Base-by-base conservation (phyloP, 2,329 filamentous ascomycete genomes). In the Pseudohalonectria lignicola region DNA sequence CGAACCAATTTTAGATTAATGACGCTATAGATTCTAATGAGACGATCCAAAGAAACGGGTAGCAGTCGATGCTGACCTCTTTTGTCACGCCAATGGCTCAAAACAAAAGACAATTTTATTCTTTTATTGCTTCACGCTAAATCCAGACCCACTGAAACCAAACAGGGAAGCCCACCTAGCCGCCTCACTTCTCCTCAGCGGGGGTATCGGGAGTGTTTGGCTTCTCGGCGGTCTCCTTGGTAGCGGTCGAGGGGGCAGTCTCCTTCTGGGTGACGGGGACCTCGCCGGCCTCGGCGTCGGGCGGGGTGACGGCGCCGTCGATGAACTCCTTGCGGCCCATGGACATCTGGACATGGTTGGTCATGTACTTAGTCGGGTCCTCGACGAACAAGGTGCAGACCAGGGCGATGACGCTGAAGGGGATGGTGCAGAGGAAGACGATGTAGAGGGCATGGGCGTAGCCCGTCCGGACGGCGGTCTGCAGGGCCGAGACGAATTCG, bases 381-480 rank as follows among this genome's bases (percentile, higher is more conserved):
- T 39, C 37, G 18, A 44, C 31, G 11, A 44, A 42, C 32, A 41
- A 40, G 13, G 40, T 31, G n/a, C 34, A 38, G n/a, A 32, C 35
- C n/a, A 42, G 19, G 2, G 37, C 42, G n/a, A 60, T 50, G 13
- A 53, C 54, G 36, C 47, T 62, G 50, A 61, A 65, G 6, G 61
- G 58, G 29, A 63, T 59, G 11, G 53, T 57, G 12, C 49, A 44
- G 40, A 55, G 56, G 26, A 62, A 70, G 1, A 71, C 64, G 4
- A 57, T 55, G 36, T 53, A 51, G 47, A 69, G 67, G 1, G 60
- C 58, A 8, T 54, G 39, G 4, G 54, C 49, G 46, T 69, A 66
- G 6, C 62, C 62, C 12, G 51, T 49, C 43, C 59, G 57, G 12
- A 60, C 43, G 13, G 62, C 61, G 0, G 41, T 41, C 1, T 46